Evolutionary conservation across 306 rosid species (phyloP), one percentile per base, ranked within the genome.

Genomic region (Geum urbanum): DNA sequence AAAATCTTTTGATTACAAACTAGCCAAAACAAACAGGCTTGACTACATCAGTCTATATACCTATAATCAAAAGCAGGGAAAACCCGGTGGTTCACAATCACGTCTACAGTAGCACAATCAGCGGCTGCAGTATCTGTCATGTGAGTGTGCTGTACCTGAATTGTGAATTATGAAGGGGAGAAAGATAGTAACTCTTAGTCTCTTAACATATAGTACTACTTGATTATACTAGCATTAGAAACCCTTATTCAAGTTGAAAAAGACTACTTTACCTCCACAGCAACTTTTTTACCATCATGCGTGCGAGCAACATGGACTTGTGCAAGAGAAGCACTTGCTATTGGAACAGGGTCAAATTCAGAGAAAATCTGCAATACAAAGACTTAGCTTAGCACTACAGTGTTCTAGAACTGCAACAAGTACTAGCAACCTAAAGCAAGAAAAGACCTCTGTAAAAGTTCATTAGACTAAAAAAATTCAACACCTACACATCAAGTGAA

Each of bases 311-410:
- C 83, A 69, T 94, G 97, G 79, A 94, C 98, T 83, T 94, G 98
- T 76, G 98, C 98, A 74, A 94, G 98, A 65, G 98, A 94, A 63
- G 97, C 98, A 72, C 98, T 94, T 70, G 97, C 98, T 54, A 94
- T 81, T 45, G 98, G 98, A 72, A 78, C 78, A 57, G 91, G 92
- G 70, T 91, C 90, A 47, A 94, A 90, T 78, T 94, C 96, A 16
- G 92, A 63, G 76, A 85, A 94, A 51, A 94, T 66, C 98, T 94
- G 81, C 90, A 80, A 61, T 67, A 45, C 79, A 47, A 84, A 76
- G 52, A 71, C 62, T 68, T 68, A 79, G 48, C 47, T 78, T 72
- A 69, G 52, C 20, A 22, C 39, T 69, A 46, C 5, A 44, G 40
- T 59, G 73, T 69, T 66, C 20, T 39, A 3, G 24, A 9, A 51